Conservation (phyloP, 306 rosid species). For the Prunus persica region DNA sequence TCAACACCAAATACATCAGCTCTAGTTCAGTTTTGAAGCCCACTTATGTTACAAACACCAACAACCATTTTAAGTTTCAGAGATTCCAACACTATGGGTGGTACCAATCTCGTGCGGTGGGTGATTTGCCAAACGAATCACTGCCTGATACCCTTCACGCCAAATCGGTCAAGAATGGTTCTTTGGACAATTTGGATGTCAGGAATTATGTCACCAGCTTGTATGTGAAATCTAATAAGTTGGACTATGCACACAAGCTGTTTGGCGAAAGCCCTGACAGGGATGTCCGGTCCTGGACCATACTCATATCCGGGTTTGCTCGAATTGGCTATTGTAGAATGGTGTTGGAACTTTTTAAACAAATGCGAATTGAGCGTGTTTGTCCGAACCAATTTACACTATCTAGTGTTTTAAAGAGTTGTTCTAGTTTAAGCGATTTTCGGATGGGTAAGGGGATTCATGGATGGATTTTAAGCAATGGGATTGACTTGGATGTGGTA, state of each 20-base stretch:
- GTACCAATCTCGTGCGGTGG: conserved; percentile 32
- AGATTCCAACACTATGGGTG: conserved; percentile 21
- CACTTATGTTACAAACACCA: not conserved
- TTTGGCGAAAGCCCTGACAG: conserved; percentile 64
- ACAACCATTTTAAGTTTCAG: conserved; percentile 6
- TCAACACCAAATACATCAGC: conserved; percentile 8
- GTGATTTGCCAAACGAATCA: conserved; percentile 17
- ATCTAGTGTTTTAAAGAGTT: conserved; percentile 62
- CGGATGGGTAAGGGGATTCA: conserved; percentile 61
- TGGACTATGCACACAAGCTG: conserved; percentile 51
- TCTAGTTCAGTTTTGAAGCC: conserved; percentile 19
- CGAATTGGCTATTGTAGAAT: conserved; percentile 36
- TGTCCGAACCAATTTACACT: conserved; percentile 65
- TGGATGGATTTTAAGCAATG: conserved; percentile 71
- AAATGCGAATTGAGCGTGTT: conserved; percentile 60
- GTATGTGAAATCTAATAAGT: conserved; percentile 42
- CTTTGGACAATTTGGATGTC: conserved; percentile 32
- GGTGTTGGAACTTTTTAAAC: conserved; percentile 54
- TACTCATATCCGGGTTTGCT: conserved; percentile 71
- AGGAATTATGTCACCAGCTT: conserved; percentile 42
- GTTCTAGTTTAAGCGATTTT: conserved; percentile 46
- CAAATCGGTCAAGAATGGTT: conserved; percentile 48
- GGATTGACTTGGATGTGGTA: conserved; percentile 62
- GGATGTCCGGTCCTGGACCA: conserved; percentile 64
- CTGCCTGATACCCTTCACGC: conserved; percentile 47